Base-by-base conservation (phyloP, 768 basidiomycete species). In the Lanmaoa pseudosensibilis region DNA sequence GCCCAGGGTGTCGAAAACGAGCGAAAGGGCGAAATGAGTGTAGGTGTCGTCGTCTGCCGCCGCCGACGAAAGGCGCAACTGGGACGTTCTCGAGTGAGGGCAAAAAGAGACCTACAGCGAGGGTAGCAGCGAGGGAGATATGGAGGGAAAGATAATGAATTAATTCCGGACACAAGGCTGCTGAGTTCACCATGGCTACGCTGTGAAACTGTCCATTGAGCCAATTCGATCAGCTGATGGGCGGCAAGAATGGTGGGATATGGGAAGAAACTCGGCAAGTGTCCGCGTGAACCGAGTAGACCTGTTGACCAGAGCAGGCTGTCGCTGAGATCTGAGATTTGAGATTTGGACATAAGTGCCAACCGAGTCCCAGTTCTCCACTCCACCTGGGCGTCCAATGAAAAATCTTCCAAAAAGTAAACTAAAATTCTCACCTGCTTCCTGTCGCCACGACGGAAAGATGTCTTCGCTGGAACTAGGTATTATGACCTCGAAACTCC, bases 111-210 rank as follows among this genome's bases (percentile, higher is more conserved):
- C 18, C 18, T 36, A 25, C 10, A 46, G 36, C 11, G 38, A 50
- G 11, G 27, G 49, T n/a, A 30, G 45, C 39, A 44, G 37, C n/a
- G 54, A 52, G 40, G 51, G 57, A 54, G 49, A 55, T 52, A 57
- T 55, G 54, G 40, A 43, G 53, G 48, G 47, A 33, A 54, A 51
- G 30, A 52, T 16, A 15, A 52, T 10, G 44, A 30, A 37, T 50
- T 57, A 36, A 58, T 50, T 41, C 50, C 44, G 47, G 52, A 56
- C 19, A 50, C 39, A 63, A 37, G 32, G 59, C 39, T 56, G n/a
- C 40, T 49, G 30, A 48, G 32, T 55, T 63, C 45, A n/a, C 63
- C 65, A 65, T 69, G 66, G 37, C 56, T 68, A 69, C 67, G 39
- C 27, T 27, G 27, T 27, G 40, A 27, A 19, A 50, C n/a, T 8